These are phyloP conservation scores for Brassica nigra DNA, from an alignment of 345 rosid species.

Conservation along the genomic window DNA sequence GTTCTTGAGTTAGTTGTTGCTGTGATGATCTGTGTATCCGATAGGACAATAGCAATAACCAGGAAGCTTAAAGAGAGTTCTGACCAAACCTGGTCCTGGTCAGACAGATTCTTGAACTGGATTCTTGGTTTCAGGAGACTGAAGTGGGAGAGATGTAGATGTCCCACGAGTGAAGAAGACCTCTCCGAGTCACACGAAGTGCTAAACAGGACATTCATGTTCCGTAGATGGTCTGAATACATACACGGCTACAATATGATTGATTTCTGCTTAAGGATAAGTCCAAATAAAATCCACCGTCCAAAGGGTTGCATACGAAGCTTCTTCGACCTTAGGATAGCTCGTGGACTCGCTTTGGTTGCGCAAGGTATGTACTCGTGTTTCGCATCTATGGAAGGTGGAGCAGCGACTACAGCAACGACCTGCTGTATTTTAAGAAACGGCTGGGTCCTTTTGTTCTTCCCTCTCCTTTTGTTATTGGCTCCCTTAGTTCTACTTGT, in stretches of 20 bases:
- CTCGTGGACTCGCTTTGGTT: not conserved
- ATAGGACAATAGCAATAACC: slow-evolving; percentile 45
- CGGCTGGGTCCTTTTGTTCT: not conserved
- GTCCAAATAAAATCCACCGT: slow-evolving; percentile 23
- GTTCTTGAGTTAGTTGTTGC: slow-evolving; percentile 29
- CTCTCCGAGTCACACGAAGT: not conserved
- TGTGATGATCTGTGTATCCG: slow-evolving; percentile 48
- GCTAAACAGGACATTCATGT: slow-evolving; percentile 32
- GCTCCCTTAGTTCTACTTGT: not conserved
- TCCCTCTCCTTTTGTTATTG: not conserved
- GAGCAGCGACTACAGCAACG: not conserved
- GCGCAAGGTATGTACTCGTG: not conserved
- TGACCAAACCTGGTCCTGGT: not conserved
- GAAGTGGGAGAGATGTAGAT: not conserved
- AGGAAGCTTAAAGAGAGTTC: not conserved
- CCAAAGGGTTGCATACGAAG: slow-evolving; percentile 9
- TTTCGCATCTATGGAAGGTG: not conserved
- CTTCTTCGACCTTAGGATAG: not conserved
- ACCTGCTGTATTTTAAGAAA: not conserved
- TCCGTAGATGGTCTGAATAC: slow-evolving; percentile 53
- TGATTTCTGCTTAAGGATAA: slow-evolving; percentile 40
- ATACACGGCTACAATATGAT: slow-evolving; percentile 46
- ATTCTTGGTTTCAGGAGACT: slow-evolving; percentile 29
- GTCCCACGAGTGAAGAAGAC: not conserved
- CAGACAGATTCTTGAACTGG: slow-evolving; percentile 7